Base-by-base conservation (phyloP, 176 grass and related monocot genomes). In the Eragrostis curvula region DNA sequence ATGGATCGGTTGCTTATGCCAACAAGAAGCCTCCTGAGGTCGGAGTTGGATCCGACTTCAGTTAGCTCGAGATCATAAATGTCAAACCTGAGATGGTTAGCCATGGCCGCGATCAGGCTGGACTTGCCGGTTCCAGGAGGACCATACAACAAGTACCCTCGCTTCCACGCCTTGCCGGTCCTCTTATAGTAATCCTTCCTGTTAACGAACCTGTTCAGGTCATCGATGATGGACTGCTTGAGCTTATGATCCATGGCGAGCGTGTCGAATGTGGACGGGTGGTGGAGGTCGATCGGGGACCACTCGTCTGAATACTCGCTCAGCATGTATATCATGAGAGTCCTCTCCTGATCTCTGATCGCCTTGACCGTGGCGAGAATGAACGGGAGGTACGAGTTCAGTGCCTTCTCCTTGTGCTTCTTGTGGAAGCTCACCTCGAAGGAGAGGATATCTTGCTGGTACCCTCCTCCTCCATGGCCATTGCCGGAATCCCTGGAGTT, bases 101-200 rank as follows among this genome's bases (percentile, higher is more conserved):
- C 95, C 73, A 98, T 98, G 66, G 95, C 95, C 0, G 95, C 95
- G n/a, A 98, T 91, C 32, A 98, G 84, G 87, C 90, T 98, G 41
- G 95, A 98, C 53, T 98, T 98, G 65, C 95, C 95, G 1, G 95
- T 98, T 44, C 95, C 95, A 16, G 95, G 95, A 1, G 95, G 95
- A 12, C 95, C 95, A 7, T 92, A 79, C 12, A 98, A 63, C 78
- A 98, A 79, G 78, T 98, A 98, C 48, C 95, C 95, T 17, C 92
- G 77, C 58, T 98, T 98, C 95, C 95, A 98, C 12, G 95, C 95
- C 72, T 94, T 94, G 17, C 92, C 95, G 0, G 88, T 98, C 68
- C 58, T 86, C 78, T 83, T 90, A 68, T 98, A 98, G 83, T 94
- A 98, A 36, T 92, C 90, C 79, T 98, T 98, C 43, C 95, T 92